These are phyloP conservation scores for Pleurotus djamor DNA, from an alignment of 768 basidiomycete species.

Conservation along the genomic window DNA sequence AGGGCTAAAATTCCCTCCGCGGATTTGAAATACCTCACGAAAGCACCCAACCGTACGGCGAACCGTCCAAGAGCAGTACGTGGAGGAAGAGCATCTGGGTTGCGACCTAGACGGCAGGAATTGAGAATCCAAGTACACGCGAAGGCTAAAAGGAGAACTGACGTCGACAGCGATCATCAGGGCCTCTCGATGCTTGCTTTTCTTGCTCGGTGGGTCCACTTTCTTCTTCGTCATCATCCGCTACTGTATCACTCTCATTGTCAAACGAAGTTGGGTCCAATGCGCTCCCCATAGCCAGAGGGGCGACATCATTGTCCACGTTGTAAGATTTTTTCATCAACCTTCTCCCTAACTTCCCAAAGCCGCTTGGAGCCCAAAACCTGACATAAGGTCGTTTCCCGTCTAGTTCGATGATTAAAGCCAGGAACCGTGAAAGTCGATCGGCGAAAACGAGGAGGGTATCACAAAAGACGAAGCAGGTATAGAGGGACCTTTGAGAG, in stretches of 20 bases:
- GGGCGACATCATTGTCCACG: constrained; percentile 20
- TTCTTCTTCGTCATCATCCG: constrained; percentile 17
- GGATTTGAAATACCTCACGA: constrained; percentile 36
- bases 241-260: background rate
- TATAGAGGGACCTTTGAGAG: constrained; percentile 34
- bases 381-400: constrained; percentile 28
- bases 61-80: constrained; percentile 29
- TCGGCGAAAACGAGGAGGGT: constrained; percentile 38
- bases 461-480: constrained; percentile 44
- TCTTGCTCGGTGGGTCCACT: constrained; percentile 15
- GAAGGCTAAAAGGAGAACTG: background rate
- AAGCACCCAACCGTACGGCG: constrained; percentile 25
- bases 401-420: constrained; percentile 30
- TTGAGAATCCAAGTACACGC: background rate
- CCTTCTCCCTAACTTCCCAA: constrained; percentile 33
- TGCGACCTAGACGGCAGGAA: constrained; percentile 18
- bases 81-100: constrained; percentile 43
- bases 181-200: constrained; percentile 6
- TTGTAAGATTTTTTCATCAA: constrained; percentile 22
- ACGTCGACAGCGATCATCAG: constrained; percentile 1
- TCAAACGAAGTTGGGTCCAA: constrained; percentile 32
- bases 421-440: constrained; percentile 27
- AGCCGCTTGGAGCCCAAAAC: constrained; percentile 41
- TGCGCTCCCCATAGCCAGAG: constrained; percentile 33
- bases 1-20: constrained; percentile 47